These are phyloP conservation scores for Hebeloma cylindrosporum DNA, from an alignment of 768 basidiomycete species.

Conservation along the genomic window DNA sequence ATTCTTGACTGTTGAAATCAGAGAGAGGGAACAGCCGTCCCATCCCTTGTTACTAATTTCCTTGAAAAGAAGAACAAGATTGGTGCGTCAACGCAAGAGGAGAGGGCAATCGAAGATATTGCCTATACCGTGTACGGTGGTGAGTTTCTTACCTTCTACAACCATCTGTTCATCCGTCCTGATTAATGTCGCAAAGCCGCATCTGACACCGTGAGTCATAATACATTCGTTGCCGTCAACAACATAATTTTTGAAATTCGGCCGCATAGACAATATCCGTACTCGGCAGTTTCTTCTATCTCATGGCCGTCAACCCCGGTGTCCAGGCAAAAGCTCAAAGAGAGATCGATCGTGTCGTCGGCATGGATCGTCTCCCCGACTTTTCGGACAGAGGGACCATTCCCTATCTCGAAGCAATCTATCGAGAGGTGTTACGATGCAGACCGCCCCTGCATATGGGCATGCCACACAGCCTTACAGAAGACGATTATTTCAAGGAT, in stretches of 20 bases:
- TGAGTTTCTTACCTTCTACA: background rate
- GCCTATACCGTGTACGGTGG: slow-evolving; percentile 17
- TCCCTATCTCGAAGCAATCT: slow-evolving; percentile 30
- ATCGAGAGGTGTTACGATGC: slow-evolving; percentile 19
- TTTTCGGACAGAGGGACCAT: slow-evolving; percentile 27
- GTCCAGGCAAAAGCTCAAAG: slow-evolving; percentile 33
- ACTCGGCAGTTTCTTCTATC: slow-evolving; percentile 26
- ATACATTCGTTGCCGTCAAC: no score
- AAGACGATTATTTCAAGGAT: slow-evolving; percentile 29
- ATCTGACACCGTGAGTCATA: slow-evolving; percentile 12
- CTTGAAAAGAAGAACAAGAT: slow-evolving; percentile 9
- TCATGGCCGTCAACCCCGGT: slow-evolving; percentile 31
- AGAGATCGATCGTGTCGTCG: slow-evolving; percentile 35
- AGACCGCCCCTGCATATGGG: slow-evolving; percentile 14
- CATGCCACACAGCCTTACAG: slow-evolving; percentile 21
- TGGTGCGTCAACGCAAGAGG: slow-evolving; percentile 7
- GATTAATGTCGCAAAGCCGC: slow-evolving; percentile 6
- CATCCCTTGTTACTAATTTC: slow-evolving; percentile 13
- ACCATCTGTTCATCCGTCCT: background rate
- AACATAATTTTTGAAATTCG: background rate
- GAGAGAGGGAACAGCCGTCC: slow-evolving; percentile 11
- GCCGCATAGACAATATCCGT: slow-evolving; percentile 19
- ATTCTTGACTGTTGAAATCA: background rate
- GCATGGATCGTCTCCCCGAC: slow-evolving; percentile 28
- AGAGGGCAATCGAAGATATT: slow-evolving; percentile 8